Evolutionary conservation across 1,139 yeast genomes (phyloP).

Genomic region (Yamadazyma atlantica): DNA sequence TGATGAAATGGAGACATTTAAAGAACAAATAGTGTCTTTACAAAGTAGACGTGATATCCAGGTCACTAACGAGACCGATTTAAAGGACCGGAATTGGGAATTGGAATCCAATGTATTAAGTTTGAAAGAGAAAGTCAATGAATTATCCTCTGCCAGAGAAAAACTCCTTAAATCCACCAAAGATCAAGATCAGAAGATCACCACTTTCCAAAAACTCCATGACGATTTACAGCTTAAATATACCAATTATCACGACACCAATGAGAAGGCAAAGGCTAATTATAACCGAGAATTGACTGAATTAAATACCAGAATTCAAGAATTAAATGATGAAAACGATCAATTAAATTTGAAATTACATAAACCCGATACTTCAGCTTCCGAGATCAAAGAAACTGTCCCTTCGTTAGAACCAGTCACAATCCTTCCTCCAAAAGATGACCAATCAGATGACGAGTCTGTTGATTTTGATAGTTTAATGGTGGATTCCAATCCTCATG

Average conservation of each 20-base stretch:
- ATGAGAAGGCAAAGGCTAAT: slow-evolving; percentile 31
- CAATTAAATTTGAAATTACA: slow-evolving; percentile 44
- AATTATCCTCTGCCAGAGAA: slow-evolving; percentile 27
- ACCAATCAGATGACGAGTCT: slow-evolving; percentile 26
- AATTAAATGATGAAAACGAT: slow-evolving; percentile 66
- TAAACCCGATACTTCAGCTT: background rate
- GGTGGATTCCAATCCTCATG: slow-evolving; percentile 29
- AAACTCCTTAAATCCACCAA: slow-evolving; percentile 29
- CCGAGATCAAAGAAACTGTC: background rate
- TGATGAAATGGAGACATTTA: slow-evolving; percentile 39
- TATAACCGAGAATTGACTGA: slow-evolving; percentile 43
- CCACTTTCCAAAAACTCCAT: slow-evolving; percentile 38
- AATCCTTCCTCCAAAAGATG: slow-evolving; percentile 11
- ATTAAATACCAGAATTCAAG: slow-evolving; percentile 50
- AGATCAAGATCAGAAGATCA: slow-evolving; percentile 33
- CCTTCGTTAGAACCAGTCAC: slow-evolving; percentile 17
- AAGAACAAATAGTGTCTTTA: slow-evolving; percentile 36
- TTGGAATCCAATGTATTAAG: slow-evolving; percentile 59
- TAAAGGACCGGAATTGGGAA: slow-evolving; percentile 79
- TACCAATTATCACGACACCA: slow-evolving; percentile 33
- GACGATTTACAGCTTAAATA: slow-evolving; percentile 50
- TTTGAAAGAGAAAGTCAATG: slow-evolving; percentile 45
- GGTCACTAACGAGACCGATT: slow-evolving; percentile 40
- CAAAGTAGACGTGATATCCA: slow-evolving; percentile 33
- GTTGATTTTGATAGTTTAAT: slow-evolving; percentile 37